Evolutionary conservation across 371 early-diverging fungal genomes (phyloP), one percentile per base, ranked within the genome.

Genomic region (Mortierella sp.): DNA sequence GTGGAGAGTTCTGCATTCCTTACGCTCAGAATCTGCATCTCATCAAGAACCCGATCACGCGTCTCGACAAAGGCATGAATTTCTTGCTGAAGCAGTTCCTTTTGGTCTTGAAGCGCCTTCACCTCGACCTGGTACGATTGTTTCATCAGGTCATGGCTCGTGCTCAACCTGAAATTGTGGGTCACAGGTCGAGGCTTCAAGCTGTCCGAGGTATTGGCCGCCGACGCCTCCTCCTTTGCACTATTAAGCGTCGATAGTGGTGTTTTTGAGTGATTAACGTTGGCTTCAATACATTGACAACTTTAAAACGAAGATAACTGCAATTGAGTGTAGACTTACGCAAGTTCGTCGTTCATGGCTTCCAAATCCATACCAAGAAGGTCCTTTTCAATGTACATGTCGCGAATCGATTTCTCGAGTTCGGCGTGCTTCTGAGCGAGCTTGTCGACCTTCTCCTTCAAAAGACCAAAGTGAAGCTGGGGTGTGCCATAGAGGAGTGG

Each of bases 11-110:
- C 90, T 0, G 91, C 91, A 44, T 91, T 92, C 43, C 91, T 89
- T 29, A 90, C 91, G 49, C 90, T 91, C 71, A 91, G 85, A 77
- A 90, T 88, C 65, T 91, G 89, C 86, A 91, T 91, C 72, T 91
- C 91, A 73, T 90, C 88, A 32, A 91, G 77, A 10, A 90, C 86
- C 10, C 87, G 87, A 35, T 89, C 87, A 0, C 91, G 72, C 32
- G 85, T 75, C 24, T 87, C 87, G 38, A 77, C 73, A 56, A 72
- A 86, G 0, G 70, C 38, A 58, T 75, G 80, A 56, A 86, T 82
- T 46, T 87, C 87, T 3, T 71, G 75, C 60, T 83, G 84, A 16
- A 87, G 75, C 12, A 68, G 74, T 70, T 83, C 84, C 48, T 84
- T 83, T 38, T 83, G 81, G 29, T 83, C 84, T 54, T 87, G 87